Conservation (phyloP, 1,284 basidiomycete genomes). For the Takashimella tepidaria region DNA sequence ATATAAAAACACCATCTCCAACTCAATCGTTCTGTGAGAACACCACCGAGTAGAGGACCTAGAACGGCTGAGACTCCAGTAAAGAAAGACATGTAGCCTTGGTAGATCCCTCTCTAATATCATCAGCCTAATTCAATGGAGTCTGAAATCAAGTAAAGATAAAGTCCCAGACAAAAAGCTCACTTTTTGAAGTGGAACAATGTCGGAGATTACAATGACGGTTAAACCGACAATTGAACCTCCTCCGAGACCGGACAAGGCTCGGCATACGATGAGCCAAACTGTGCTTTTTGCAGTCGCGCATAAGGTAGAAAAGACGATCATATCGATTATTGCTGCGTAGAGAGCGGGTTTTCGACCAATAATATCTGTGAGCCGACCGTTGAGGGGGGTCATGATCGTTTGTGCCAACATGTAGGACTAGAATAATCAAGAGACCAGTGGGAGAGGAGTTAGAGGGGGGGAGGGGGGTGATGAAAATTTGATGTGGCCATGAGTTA, state of each 20-base stretch:
- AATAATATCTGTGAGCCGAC: slow-evolving; percentile 34
- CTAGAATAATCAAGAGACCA: no score
- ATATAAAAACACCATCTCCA: slow-evolving; percentile 22
- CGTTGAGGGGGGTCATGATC: slow-evolving; percentile 30
- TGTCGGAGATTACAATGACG: slow-evolving; percentile 21
- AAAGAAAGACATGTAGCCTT: slow-evolving; percentile 38
- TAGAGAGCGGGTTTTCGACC: slow-evolving; percentile 33
- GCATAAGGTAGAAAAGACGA: slow-evolving; percentile 30
- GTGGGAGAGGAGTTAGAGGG: neutral
- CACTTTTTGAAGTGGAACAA: slow-evolving; percentile 29
- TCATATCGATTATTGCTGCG: slow-evolving; percentile 17
- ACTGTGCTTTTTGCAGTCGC: slow-evolving; percentile 27
- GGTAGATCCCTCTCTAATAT: no score
- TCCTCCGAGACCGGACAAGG: slow-evolving; percentile 39
- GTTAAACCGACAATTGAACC: slow-evolving; percentile 32
- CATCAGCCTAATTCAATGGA: no score
- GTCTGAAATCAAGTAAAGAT: no score
- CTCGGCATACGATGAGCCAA: slow-evolving; percentile 34
- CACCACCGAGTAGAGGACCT: slow-evolving; percentile 46
- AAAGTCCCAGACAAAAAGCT: no score
- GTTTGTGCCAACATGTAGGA: slow-evolving; percentile 29
- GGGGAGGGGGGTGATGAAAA: neutral
- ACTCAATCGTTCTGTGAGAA: slow-evolving; percentile 29
- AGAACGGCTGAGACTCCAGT: slow-evolving; percentile 45
- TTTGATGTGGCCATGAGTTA: neutral